Base-by-base conservation (phyloP, 2,329 filamentous ascomycete genomes). In the Botrytis elliptica region DNA sequence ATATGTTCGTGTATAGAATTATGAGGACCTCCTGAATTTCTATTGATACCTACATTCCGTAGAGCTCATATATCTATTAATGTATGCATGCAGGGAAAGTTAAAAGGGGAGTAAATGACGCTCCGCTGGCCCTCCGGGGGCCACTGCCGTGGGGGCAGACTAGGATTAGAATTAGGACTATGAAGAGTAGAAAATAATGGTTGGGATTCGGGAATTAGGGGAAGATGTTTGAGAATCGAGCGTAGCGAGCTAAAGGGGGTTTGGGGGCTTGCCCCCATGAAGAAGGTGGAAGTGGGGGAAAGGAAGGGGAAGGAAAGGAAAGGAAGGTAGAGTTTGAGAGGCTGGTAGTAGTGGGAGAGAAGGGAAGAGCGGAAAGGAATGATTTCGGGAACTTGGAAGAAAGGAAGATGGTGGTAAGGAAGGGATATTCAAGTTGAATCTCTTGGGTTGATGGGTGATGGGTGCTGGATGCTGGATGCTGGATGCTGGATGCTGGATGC, bases 101-200 rank as follows among this genome's bases (percentile, higher is more conserved):
- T 4, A 25, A 18, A 4, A 40, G 14, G 38, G 1, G 7, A 3
- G 6, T 25, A 5, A 62, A 62, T 63, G 36, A 42, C 38, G 60
- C 60, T 63, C 60, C 60, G 60, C 60, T 63, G 60, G 60, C 38
- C 36, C 36, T 63, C 36, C 60, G 60, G 60, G 60, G 14, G 36
- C 60, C 60, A 63, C 60, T 63, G 60, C 60, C 22, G 60, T 63
- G 36, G 60, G 9, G 60, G 36, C 36, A 18, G 60, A 63, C 20
- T 60, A 36, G 33, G 57, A n/a, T 14, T n/a, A 36, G 33, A 33
- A n/a, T 14, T n/a, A 52, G 10, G 25, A 6, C 2, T 12, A 52
- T 1, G 49, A n/a, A 18, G 12, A 57, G 16, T 57, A 0, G 52
- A 33, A 7, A 33, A 33, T 59, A 3, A 8, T 16, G 57, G 8